These are phyloP conservation scores for Talaromyces albobiverticillius DNA, from an alignment of 2,329 filamentous ascomycete species.

Conservation along the genomic window DNA sequence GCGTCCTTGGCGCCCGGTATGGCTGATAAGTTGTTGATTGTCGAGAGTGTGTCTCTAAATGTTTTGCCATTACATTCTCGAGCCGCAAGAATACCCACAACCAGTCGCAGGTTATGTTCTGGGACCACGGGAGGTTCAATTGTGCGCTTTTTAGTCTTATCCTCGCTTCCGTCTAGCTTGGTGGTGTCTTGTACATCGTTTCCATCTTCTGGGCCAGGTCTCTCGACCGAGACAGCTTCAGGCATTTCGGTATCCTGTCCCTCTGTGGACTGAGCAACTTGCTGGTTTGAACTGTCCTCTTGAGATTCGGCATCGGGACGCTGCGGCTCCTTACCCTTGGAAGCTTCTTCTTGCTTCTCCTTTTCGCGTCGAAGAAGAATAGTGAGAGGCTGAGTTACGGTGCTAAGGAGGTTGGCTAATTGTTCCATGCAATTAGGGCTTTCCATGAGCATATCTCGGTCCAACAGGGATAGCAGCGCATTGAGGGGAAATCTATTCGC, in stretches of 20 bases:
- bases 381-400: conserved; percentile 82
- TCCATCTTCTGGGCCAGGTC: conserved; percentile 27
- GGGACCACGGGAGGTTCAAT: conserved; percentile 82
- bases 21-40: conserved; percentile 96
- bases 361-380: conserved; percentile 79
- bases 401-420: conserved; percentile 79
- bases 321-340: conserved; percentile 38
- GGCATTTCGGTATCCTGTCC: conserved; percentile 38
- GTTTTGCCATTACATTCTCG: conserved; percentile 97
- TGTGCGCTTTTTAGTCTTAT: conserved; percentile 58
- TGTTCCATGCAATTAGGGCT: conserved; percentile 97
- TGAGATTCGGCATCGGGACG: conserved; percentile 25
- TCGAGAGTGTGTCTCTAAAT: conserved; percentile 94
- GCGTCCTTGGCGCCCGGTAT: conserved; percentile 85
- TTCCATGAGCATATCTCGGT: conserved; percentile 94
- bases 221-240: conserved; percentile 25
- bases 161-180: conserved; percentile 39
- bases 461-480: conserved; percentile 79
- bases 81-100: conserved; percentile 95
- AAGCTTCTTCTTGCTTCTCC: conserved; percentile 57
- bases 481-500: conserved; percentile 92
- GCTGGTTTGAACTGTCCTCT: conserved; percentile 25
- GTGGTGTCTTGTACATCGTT: conserved; percentile 30
- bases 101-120: conserved; percentile 81
- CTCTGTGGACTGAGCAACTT: conserved; percentile 11